phyloP scores from a whole-genome alignment of 371 early-diverging fungal species.

The Mucor saturninus region DNA sequence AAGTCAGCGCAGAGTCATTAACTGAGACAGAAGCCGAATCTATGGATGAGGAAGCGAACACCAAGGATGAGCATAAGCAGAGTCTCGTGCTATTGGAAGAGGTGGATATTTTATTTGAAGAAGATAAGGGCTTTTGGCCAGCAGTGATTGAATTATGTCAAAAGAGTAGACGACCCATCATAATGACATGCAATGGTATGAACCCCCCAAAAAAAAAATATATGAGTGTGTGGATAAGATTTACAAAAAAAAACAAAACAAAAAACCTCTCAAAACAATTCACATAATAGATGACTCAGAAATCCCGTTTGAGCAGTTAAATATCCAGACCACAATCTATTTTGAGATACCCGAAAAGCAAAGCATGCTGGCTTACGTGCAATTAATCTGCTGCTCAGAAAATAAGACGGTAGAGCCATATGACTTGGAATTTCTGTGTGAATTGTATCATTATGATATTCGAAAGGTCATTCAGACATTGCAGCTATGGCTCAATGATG shows the following conservation, averaged over 20 bases:
- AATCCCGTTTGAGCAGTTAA: conserved; percentile 35
- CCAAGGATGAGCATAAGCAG: conserved; percentile 36
- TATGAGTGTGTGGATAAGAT: neutral
- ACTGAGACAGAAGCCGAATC: neutral
- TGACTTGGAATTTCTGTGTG: conserved; percentile 34
- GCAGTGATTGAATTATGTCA: conserved; percentile 68
- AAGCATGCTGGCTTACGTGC: conserved; percentile 36
- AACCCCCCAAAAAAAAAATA: neutral
- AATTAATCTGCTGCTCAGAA: conserved; percentile 32
- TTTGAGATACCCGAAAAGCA: conserved; percentile 22
- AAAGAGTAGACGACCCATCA: conserved; percentile 77
- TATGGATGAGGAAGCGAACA: neutral
- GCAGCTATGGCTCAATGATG: conserved; percentile 35
- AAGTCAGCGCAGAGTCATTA: neutral
- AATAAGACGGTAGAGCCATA: conserved; percentile 7
- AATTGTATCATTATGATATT: conserved; percentile 28
- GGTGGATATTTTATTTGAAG: conserved; percentile 80
- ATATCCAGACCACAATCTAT: conserved; percentile 26
- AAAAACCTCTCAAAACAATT: neutral
- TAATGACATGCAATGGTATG: conserved; percentile 78
- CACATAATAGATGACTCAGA: conserved; percentile 24
- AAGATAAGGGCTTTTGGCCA: conserved; percentile 82
- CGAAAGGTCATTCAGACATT: conserved; percentile 38
- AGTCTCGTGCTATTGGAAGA: conserved; percentile 80
- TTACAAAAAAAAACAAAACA: too few relatives aligned